Conservation (phyloP, 257 asterid species). For the Forsythia viridissima region DNA sequence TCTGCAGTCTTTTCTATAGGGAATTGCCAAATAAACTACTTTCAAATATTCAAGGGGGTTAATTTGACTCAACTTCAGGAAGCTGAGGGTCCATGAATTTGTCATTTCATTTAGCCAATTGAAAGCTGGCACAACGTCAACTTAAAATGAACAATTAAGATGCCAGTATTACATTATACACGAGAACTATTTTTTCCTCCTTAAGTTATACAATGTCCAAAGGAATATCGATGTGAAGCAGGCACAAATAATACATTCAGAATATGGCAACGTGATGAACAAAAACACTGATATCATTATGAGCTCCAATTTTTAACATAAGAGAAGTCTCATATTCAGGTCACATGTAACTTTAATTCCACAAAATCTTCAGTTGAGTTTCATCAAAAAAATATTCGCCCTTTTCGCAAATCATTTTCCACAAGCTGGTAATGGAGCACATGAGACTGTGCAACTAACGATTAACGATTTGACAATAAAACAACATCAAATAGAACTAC, state of each 20-base stretch:
- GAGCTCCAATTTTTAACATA: background rate
- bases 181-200: background rate
- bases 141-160: background rate
- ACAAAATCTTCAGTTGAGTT: background rate
- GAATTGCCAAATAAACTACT: background rate
- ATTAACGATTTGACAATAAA: conserved; percentile 13
- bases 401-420: background rate
- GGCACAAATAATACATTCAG: background rate
- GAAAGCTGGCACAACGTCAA: background rate
- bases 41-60: background rate
- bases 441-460: background rate
- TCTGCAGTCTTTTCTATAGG: background rate
- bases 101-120: background rate
- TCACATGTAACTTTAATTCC: background rate
- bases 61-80: background rate
- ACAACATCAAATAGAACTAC: background rate
- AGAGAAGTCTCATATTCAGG: background rate
- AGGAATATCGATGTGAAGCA: background rate
- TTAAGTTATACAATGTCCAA: background rate
- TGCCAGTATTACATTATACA: background rate
- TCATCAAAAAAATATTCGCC: background rate
- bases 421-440: background rate
- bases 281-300: background rate
- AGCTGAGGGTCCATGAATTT: background rate
- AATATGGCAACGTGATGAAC: background rate